phyloP scores from a whole-genome alignment of 495 filamentous ascomycete genomes.

The Trichoderma asperelloides region DNA sequence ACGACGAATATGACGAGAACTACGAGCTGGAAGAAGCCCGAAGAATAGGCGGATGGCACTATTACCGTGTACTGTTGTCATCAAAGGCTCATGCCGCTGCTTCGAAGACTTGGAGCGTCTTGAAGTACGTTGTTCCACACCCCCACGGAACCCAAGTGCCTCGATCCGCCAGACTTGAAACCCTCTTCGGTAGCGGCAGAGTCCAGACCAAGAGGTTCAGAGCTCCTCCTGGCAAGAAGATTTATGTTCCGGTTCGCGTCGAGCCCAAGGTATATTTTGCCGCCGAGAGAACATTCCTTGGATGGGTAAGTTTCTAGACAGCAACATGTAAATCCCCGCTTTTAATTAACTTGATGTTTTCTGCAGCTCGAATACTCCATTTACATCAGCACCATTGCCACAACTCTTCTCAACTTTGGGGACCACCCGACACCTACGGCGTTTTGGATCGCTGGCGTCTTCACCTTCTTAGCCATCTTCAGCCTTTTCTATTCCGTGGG shows the following conservation, averaged over 20 bases:
- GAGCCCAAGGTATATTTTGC: constrained; percentile 98
- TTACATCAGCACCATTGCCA: constrained; percentile 85
- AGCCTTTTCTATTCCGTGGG: constrained; percentile 69
- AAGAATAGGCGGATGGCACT: constrained; percentile 60
- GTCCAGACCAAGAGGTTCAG: constrained; percentile 61
- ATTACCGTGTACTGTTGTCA: constrained; percentile 46
- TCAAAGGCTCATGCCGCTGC: constrained; percentile 22
- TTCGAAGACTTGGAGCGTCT: constrained; percentile 31
- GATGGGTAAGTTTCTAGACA: constrained; percentile 53
- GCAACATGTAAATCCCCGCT: not conserved
- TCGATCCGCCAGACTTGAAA: constrained; percentile 36
- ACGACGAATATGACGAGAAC: constrained; percentile 64
- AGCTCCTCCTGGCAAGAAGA: constrained; percentile 84
- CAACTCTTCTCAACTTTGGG: constrained; percentile 83
- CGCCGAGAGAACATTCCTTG: constrained; percentile 88
- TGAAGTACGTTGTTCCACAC: constrained; percentile 47
- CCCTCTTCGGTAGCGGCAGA: constrained; percentile 35
- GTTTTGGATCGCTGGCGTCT: constrained; percentile 61
- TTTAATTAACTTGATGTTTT: not conserved
- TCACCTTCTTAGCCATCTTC: constrained; percentile 70
- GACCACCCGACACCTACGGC: constrained; percentile 36
- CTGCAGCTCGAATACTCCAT: constrained; percentile 81
- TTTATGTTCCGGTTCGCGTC: constrained; percentile 89
- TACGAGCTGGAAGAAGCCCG: constrained; percentile 64
- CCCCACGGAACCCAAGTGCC: constrained; percentile 55